phyloP scores from a whole-genome alignment of 1,139 yeast species.

The Yamadazyma jaroonii region DNA sequence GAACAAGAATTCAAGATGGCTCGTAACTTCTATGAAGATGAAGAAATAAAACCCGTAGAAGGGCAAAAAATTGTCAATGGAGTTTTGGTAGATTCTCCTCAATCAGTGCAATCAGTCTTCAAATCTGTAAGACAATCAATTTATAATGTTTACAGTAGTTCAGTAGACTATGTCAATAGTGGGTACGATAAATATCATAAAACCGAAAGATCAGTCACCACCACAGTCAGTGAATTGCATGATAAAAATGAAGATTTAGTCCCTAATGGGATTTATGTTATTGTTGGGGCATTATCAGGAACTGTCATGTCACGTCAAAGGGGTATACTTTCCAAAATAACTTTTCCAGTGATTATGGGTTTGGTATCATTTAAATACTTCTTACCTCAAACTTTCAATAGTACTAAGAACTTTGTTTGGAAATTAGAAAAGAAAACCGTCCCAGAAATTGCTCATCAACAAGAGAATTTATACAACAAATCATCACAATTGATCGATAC shows the following conservation, averaged over 20 bases:
- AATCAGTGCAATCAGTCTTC: constrained; percentile 47
- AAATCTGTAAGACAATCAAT: constrained; percentile 39
- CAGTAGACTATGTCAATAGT: constrained; percentile 24
- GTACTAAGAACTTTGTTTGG: constrained; percentile 63
- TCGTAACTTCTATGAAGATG: constrained; percentile 61
- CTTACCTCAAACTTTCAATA: constrained; percentile 73
- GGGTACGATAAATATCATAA: constrained; percentile 51
- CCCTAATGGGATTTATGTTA: constrained; percentile 71
- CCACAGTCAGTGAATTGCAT: constrained; percentile 68
- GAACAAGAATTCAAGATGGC: neutral
- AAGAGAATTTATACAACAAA: constrained; percentile 44
- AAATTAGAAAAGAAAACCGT: constrained; percentile 60
- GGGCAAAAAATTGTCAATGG: constrained; percentile 56
- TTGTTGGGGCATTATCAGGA: constrained; percentile 79
- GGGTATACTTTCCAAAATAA: constrained; percentile 52
- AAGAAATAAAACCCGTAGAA: constrained; percentile 14
- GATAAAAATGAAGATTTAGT: constrained; percentile 69
- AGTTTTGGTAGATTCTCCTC: constrained; percentile 54
- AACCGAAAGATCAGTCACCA: constrained; percentile 65
- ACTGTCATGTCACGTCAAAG: constrained; percentile 76
- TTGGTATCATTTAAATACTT: constrained; percentile 67
- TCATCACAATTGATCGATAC: constrained; percentile 46
- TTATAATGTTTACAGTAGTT: constrained; percentile 14
- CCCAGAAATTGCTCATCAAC: constrained; percentile 69
- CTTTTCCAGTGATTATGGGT: constrained; percentile 68